Conservation (phyloP, 805 yeast species). For the Clavispora asparagi region DNA sequence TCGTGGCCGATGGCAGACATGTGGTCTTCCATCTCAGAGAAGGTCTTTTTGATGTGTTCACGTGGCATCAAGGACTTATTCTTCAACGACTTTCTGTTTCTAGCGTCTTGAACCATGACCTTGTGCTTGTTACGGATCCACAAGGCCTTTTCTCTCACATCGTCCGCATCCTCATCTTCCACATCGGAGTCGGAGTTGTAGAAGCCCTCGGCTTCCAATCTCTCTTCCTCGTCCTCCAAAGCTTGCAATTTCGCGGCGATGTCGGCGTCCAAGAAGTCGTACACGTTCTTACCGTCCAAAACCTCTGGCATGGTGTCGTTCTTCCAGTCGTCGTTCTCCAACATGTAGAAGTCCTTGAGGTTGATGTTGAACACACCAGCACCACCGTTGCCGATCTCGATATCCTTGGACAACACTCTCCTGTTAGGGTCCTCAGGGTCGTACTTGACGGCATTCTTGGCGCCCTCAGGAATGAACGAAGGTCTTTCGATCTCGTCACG, state of each 20-base stretch:
- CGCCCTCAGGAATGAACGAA: slow-evolving; percentile 79
- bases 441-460: slow-evolving; percentile 54
- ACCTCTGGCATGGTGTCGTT: slow-evolving; percentile 96
- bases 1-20: slow-evolving; percentile 90
- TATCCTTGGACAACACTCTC: slow-evolving; percentile 75
- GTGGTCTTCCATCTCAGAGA: slow-evolving; percentile 79
- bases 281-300: slow-evolving; percentile 91
- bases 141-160: slow-evolving; percentile 74
- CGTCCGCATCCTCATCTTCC: slow-evolving; percentile 46
- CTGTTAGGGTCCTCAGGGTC: slow-evolving; percentile 79
- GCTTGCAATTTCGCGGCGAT: slow-evolving; percentile 91
- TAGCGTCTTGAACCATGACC: slow-evolving; percentile 83
- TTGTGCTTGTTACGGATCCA: slow-evolving; percentile 97
- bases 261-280: slow-evolving; percentile 95
- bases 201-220: slow-evolving; percentile 89
- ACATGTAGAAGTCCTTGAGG: slow-evolving; percentile 82
- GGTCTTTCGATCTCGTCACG: slow-evolving; percentile 83
- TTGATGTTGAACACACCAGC: slow-evolving; percentile 97
- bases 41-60: slow-evolving; percentile 75
- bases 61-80: slow-evolving; percentile 87
- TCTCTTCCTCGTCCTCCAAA: slow-evolving; percentile 94
- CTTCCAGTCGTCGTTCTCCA: slow-evolving; percentile 98
- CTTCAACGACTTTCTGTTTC: slow-evolving; percentile 81
- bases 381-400: slow-evolving; percentile 95
- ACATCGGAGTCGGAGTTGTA: slow-evolving; percentile 79